Evolutionary conservation across 768 basidiomycete species (phyloP), one percentile per base, ranked within the genome.

Genomic region (Terana coerulea): DNA sequence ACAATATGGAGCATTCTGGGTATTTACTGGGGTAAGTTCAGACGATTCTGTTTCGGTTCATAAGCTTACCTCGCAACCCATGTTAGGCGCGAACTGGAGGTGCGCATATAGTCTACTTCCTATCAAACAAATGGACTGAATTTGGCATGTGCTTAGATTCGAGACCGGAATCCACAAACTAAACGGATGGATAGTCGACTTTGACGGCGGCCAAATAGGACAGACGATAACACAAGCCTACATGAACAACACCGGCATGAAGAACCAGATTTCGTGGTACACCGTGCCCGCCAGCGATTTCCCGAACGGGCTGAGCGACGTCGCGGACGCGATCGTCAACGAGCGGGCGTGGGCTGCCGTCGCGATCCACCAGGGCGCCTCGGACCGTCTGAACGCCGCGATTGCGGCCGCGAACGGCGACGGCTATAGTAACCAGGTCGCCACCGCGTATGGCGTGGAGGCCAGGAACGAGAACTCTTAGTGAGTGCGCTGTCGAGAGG

Each of bases 21-120:
- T 2, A 81, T 85, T 40, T 84, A 77, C 62, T 85, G 81, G 81
- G 81, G 79, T 9, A 75, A 78, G 11, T 63, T 80, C 3, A 80
- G 79, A 6, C 10, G 3, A 10, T 25, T 30, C 28, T 8, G 10
- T 6, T 25, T 15, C 9, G 8, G 33, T 24, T 5, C n/a, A 3
- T 39, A 14, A 15, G 31, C 67, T 29, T 8, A 51, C 17, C 15
- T 22, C 43, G 11, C 12, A n/a, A 44, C 33, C 12, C 5, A n/a
- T 17, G 9, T 6, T 19, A 52, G 51, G 51, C 17, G 51, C 51
- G 19, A 52, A 52, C 36, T 52, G 44, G 44, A 47, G 10, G n/a
- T n/a, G n/a, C n/a, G n/a, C n/a, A n/a, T n/a, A n/a, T n/a, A n/a
- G n/a, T n/a, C n/a, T n/a, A n/a, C n/a, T n/a, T n/a, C n/a, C n/a